Evolutionary conservation across 2,329 filamentous ascomycete genomes (phyloP).

Genomic region (Fusarium sterilihyphosum): DNA sequence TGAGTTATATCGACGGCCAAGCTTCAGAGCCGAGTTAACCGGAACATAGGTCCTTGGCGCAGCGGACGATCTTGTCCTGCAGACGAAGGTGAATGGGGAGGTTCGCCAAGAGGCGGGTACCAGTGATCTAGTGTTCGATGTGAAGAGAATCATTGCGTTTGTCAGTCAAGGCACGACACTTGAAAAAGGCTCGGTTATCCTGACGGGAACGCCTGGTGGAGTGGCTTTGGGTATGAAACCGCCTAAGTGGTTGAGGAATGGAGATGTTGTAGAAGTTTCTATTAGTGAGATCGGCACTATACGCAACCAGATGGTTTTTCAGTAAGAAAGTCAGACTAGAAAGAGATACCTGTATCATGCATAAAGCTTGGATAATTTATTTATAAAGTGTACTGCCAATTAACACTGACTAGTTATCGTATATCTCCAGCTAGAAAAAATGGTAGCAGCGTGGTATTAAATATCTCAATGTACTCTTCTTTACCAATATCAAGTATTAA

Average conservation of each 20-base stretch:
- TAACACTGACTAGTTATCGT: too few relatives aligned
- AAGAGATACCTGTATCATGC: too few relatives aligned
- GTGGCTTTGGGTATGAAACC: slow-evolving; percentile 17
- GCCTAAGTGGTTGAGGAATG: slow-evolving; percentile 5
- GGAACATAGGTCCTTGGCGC: neutral
- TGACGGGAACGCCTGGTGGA: slow-evolving; percentile 20
- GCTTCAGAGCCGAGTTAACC: neutral
- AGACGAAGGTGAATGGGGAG: slow-evolving; percentile 20
- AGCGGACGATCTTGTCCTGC: neutral
- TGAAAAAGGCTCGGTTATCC: slow-evolving; percentile 1
- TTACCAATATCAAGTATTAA: too few relatives aligned
- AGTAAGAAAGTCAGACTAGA: neutral
- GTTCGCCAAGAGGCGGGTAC: slow-evolving; percentile 9
- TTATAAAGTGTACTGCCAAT: too few relatives aligned
- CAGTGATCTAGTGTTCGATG: slow-evolving; percentile 12
- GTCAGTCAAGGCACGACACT: slow-evolving; percentile 18
- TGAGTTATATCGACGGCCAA: neutral
- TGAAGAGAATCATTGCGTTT: neutral
- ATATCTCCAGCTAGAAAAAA: too few relatives aligned
- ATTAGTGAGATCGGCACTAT: slow-evolving; percentile 14
- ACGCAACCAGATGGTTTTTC: slow-evolving; percentile 11
- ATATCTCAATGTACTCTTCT: too few relatives aligned
- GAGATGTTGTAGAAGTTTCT: slow-evolving; percentile 17
- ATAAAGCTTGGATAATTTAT: too few relatives aligned
- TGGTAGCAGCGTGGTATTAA: too few relatives aligned